Evolutionary conservation across 345 rosid species (phyloP).

Genomic region (Turritis glabra): DNA sequence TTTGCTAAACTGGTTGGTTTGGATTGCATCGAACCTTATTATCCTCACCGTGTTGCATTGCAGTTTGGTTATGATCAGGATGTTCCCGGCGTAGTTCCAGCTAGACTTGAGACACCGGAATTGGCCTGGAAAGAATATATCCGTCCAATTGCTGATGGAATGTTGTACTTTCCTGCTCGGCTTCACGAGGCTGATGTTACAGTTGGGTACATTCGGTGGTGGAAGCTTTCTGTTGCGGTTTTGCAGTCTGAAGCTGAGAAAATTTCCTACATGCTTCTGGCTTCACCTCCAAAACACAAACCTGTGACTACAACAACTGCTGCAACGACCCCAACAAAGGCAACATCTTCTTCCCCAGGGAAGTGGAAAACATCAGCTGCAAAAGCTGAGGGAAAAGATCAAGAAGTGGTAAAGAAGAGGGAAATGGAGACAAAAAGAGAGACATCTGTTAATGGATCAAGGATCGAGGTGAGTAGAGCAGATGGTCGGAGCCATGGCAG

Average conservation of each 20-base stretch:
- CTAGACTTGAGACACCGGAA: conserved; percentile 20
- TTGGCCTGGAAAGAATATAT: conserved; percentile 40
- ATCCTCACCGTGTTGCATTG: conserved; percentile 42
- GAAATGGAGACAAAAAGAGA: conserved; percentile 7
- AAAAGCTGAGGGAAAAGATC: conserved; percentile 20
- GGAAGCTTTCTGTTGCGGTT: conserved; percentile 28
- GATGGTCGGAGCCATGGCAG: not conserved
- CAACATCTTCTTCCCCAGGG: not conserved
- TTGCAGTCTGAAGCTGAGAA: conserved; percentile 27
- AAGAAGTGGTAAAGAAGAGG: not conserved
- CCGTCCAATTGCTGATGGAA: conserved; percentile 28
- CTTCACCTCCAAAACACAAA: conserved; percentile 11
- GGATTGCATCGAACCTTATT: conserved; percentile 38
- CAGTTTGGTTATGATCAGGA: conserved; percentile 44
- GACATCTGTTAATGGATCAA: conserved; percentile 2
- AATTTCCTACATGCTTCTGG: conserved; percentile 4
- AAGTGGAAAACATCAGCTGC: not conserved
- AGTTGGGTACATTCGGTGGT: conserved; percentile 38
- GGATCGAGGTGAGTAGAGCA: not conserved
- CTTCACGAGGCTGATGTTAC: conserved; percentile 33
- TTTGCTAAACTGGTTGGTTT: conserved; percentile 37
- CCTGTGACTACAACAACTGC: not conserved
- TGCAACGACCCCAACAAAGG: conserved; percentile 1
- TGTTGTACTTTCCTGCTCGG: conserved; percentile 39
- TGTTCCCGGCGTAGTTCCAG: conserved; percentile 39